Evolutionary conservation across 805 yeast genomes (phyloP).

Genomic region (Candida mattraensis): DNA sequence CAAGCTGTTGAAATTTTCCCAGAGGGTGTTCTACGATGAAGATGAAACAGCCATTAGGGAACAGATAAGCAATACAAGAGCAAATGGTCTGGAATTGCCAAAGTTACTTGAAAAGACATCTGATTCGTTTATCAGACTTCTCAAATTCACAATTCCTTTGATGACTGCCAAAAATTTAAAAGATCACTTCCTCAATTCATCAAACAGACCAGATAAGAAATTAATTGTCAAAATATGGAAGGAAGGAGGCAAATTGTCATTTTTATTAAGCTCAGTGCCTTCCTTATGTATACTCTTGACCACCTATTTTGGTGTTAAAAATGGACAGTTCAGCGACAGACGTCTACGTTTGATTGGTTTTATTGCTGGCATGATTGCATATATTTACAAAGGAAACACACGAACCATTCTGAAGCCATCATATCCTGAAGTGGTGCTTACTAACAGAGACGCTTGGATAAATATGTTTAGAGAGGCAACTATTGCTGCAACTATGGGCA

Average conservation of each 20-base stretch:
- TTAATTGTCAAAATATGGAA: slow-evolving; percentile 2
- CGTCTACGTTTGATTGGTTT: slow-evolving; percentile 4
- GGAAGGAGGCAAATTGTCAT: slow-evolving; percentile 4
- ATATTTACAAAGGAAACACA: slow-evolving; percentile 1
- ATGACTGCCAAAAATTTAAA: slow-evolving; percentile 6
- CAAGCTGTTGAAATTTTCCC: slow-evolving; percentile 2
- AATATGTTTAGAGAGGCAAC: slow-evolving; percentile 6
- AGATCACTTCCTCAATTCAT: background rate
- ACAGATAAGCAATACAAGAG: too few species aligned
- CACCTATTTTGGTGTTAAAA: slow-evolving; percentile 1
- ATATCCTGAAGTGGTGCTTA: slow-evolving; percentile 1
- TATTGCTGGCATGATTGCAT: slow-evolving; percentile 1
- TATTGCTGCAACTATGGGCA: slow-evolving; percentile 2
- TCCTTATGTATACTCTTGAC: slow-evolving; percentile 2
- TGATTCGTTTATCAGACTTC: slow-evolving; percentile 2
- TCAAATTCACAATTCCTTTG: slow-evolving; percentile 3
- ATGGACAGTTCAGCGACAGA: background rate
- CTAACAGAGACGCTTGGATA: slow-evolving; percentile 8
- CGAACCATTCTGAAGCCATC: background rate
- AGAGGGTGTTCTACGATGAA: slow-evolving; percentile 1
- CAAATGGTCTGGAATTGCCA: too few species aligned
- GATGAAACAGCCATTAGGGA: too few species aligned
- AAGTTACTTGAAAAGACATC: background rate
- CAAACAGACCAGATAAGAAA: background rate
- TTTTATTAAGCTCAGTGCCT: slow-evolving; percentile 6